A percentile compares a stretch with the other conserved stretches of the same genome.
phyloP scores from a whole-genome alignment of 768 basidiomycete genomes.

The Boletales sp. region DNA sequence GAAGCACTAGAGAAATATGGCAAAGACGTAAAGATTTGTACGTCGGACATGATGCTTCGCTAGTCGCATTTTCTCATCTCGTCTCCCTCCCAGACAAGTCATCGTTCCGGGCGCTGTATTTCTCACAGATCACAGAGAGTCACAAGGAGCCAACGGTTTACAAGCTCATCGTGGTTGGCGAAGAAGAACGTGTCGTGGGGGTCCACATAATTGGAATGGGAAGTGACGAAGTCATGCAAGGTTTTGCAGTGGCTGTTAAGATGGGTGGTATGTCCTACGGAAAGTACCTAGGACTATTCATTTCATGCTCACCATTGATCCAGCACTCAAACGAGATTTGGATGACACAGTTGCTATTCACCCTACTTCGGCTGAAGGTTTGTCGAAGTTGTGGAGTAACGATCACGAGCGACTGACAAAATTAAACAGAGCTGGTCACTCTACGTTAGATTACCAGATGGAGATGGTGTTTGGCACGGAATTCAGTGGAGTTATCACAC shows the following conservation, averaged over 20 bases:
- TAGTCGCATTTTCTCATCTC: not conserved
- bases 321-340: conserved; percentile 74
- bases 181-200: conserved; percentile 95
- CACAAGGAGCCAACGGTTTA: conserved; percentile 96
- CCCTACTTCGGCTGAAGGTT: conserved; percentile 82
- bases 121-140: conserved; percentile 82
- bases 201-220: conserved; percentile 90
- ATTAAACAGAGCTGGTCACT: conserved; percentile 51
- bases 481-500: not conserved
- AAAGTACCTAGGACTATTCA: not conserved
- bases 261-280: conserved; percentile 62
- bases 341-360: conserved; percentile 92
- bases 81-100: conserved; percentile 58
- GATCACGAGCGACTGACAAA: conserved; percentile 14
- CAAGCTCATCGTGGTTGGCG: conserved; percentile 84
- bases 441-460: conserved; percentile 35
- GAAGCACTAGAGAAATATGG: conserved; percentile 88
- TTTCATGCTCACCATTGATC: conserved; percentile 5
- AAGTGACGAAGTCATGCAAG: conserved; percentile 93
- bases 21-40: conserved; percentile 87
- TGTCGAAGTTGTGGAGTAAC: conserved; percentile 17
- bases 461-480: not conserved
- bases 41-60: conserved; percentile 27
- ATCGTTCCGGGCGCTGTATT: conserved; percentile 82
- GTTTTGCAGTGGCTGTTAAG: conserved; percentile 95